Conservation (phyloP, 148 eudicot species). For the Nepenthes mirabilis region DNA sequence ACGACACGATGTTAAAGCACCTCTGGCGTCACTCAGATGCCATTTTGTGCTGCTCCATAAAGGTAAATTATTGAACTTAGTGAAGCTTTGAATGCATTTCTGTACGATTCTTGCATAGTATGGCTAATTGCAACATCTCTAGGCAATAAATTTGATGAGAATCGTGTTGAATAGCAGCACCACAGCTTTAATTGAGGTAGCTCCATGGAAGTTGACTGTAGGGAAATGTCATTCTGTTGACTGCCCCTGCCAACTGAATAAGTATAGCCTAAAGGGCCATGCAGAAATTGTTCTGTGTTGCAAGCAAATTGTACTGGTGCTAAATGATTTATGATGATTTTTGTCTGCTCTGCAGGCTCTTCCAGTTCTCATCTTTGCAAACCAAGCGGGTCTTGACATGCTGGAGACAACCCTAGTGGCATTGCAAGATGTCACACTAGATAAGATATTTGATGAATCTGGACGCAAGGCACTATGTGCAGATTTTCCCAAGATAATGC, state of each 20-base stretch:
- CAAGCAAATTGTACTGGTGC: no score
- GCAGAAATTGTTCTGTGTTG: no score
- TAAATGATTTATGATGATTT: background rate
- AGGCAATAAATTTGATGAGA: no score
- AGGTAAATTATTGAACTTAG: slow-evolving; percentile 28
- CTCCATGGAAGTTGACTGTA: no score
- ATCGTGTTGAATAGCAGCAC: no score
- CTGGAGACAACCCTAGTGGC: slow-evolving; percentile 90
- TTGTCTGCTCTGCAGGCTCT: slow-evolving; percentile 39
- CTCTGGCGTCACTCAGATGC: slow-evolving; percentile 98
- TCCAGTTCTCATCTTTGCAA: slow-evolving; percentile 88
- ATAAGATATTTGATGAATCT: slow-evolving; percentile 76
- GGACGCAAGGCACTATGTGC: slow-evolving; percentile 55
- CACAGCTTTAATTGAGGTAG: no score
- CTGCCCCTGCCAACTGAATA: no score
- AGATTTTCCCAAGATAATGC: slow-evolving; percentile 71
- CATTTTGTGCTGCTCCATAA: slow-evolving; percentile 84
- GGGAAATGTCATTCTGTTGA: no score
- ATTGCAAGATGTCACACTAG: slow-evolving; percentile 78
- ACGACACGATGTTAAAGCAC: slow-evolving; percentile 62
- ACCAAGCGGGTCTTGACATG: slow-evolving; percentile 96
- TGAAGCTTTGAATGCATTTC: no score
- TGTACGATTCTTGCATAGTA: no score
- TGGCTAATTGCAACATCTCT: no score
- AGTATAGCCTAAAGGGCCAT: no score